Base-by-base conservation (phyloP, 176 grass and related monocot genomes). In the Guadua angustifolia region DNA sequence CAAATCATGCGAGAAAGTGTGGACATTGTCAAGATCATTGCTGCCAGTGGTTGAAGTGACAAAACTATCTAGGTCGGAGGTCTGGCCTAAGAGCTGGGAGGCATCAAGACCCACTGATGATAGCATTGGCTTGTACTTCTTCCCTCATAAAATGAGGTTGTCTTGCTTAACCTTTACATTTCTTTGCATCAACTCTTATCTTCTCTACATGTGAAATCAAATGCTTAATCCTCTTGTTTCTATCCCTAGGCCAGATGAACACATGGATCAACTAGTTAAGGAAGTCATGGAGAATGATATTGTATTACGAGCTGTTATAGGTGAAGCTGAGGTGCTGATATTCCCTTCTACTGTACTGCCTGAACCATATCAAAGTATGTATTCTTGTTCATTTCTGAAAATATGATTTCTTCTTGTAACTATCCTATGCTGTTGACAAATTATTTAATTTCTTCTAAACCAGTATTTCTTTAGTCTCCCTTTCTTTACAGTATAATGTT, bases 41-140 rank as follows among this genome's bases (percentile, higher is more conserved):
- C 69, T 17, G 17, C 29, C 73, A 1, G 5, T 94, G 7, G 24
- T 94, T 39, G 6, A 84, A 82, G 13, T 86, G 46, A 47, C 29
- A 66, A 89, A 78, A 40, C 10, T 93, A 69, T 79, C 74, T 44
- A 91, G 86, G 47, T 70, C 44, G 3, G 72, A 79, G 49, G 84
- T 32, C 22, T 93, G 90, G 90, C 95, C 90, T 62, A 94, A 85
- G 84, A 83, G 50, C 32, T 91, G 84, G 22, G 44, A 91, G 19
- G 60, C 15, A 66, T 91, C 78, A 79, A 69, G 19, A 38, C 92
- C 84, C 5, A 94, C 32, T 39, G 86, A 44, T 35, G 22, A 84
- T 5, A 58, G n/a, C 36, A 89, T 94, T 78, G 95, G 88, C 13
- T 81, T 94, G 29, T 92, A 81, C 86, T 94, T 94, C 38, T 88